These are phyloP conservation scores for Phytophthora tentaculata DNA, from an alignment of 352 stramenopile species.

Conservation along the genomic window DNA sequence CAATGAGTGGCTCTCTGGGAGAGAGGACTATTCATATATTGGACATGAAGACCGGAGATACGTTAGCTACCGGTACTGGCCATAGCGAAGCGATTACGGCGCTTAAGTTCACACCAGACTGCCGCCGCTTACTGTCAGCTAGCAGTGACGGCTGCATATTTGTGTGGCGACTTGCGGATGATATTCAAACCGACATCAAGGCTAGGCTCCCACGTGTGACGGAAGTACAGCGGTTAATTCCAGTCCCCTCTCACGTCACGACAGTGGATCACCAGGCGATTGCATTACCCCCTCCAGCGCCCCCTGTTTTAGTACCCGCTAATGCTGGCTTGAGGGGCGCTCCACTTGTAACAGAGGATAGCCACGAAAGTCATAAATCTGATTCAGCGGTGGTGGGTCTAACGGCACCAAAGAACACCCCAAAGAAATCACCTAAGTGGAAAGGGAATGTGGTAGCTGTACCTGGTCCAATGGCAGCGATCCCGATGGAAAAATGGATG, in stretches of 20 bases:
- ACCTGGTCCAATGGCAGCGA: conserved; percentile 57
- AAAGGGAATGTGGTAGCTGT: conserved; percentile 52
- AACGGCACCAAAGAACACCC: conserved; percentile 5
- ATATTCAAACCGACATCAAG: conserved; percentile 78
- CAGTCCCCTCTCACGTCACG: conserved; percentile 29
- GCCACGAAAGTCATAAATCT: neutral
- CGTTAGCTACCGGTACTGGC: conserved; percentile 74
- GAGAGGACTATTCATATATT: conserved; percentile 90
- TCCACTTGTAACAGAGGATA: neutral
- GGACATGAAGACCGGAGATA: conserved; percentile 81
- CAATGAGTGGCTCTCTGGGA: conserved; percentile 78
- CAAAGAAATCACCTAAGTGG: conserved; percentile 46
- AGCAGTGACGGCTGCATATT: conserved; percentile 90
- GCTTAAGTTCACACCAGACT: conserved; percentile 88
- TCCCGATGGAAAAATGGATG: conserved; percentile 82
- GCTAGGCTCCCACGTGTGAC: conserved; percentile 46
- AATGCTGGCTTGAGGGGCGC: neutral
- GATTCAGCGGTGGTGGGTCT: neutral
- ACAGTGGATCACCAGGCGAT: conserved; percentile 4
- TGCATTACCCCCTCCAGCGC: conserved; percentile 40
- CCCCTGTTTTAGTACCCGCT: conserved; percentile 21
- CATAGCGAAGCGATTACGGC: conserved; percentile 88
- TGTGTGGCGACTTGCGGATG: conserved; percentile 84
- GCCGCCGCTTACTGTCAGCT: conserved; percentile 79
- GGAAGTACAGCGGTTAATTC: conserved; percentile 37